Conservation (phyloP, 345 rosid genomes). For the Kernera saxatilis region DNA sequence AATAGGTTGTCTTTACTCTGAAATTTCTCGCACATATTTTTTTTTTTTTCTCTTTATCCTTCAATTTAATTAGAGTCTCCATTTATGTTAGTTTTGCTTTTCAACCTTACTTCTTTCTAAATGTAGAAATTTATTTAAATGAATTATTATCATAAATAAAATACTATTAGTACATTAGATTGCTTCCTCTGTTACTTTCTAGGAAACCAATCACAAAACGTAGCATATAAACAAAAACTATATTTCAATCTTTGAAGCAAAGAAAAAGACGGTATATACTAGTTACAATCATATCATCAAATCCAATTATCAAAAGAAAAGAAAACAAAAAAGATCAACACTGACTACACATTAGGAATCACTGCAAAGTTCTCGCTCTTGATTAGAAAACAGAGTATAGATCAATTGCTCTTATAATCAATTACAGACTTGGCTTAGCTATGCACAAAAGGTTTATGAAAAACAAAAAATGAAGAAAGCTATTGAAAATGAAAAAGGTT, state of each 20-base stretch:
- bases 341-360: neutral
- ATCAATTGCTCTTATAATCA: neutral
- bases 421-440: constrained; percentile 10
- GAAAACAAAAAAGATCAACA: neutral
- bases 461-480: neutral
- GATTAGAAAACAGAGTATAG: neutral
- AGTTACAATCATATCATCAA: neutral
- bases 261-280: neutral
- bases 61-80: too few relatives aligned
- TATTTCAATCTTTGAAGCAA: constrained; percentile 15
- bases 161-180: neutral
- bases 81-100: too few relatives aligned
- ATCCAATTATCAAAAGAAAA: neutral
- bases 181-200: neutral
- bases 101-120: too few relatives aligned
- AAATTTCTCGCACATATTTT: too few relatives aligned
- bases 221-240: neutral
- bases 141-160: too few relatives aligned
- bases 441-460: constrained; percentile 4
- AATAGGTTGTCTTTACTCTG: too few relatives aligned
- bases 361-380: neutral
- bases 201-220: neutral
- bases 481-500: neutral
- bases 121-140: too few relatives aligned
- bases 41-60: too few relatives aligned